Conservation (phyloP, 192 early-diverging fungal species). For the Mortierella hygrophila region DNA sequence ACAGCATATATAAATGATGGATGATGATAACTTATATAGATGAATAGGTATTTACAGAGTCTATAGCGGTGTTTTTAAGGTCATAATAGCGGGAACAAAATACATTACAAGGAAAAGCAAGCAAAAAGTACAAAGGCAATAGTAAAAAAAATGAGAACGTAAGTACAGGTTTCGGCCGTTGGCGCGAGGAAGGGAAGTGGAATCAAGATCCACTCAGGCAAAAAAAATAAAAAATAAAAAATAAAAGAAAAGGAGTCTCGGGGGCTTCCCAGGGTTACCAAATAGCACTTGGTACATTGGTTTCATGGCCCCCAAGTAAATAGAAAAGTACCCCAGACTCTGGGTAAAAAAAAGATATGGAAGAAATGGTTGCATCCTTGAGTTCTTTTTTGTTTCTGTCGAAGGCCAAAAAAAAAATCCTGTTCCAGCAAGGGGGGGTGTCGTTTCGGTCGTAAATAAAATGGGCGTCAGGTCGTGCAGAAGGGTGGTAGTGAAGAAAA, state of each 20-base stretch:
- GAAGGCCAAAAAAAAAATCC: conserved; percentile 4
- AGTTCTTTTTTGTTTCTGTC: neutral
- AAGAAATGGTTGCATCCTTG: neutral
- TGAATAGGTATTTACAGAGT: neutral
- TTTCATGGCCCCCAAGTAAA: too few relatives aligned
- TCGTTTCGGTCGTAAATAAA: conserved; percentile 4
- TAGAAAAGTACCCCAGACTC: neutral
- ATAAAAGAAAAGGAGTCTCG: neutral
- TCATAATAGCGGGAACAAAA: neutral
- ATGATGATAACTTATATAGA: neutral
- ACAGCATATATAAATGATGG: too few relatives aligned
- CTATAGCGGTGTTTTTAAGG: neutral
- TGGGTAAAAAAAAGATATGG: neutral
- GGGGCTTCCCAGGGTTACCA: too few relatives aligned
- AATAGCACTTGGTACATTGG: too few relatives aligned
- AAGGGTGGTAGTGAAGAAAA: neutral
- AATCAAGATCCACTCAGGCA: neutral
- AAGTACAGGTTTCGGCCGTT: conserved; percentile 4
- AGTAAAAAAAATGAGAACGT: neutral
- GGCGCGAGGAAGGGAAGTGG: conserved; percentile 1
- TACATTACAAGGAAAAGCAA: conserved; percentile 7
- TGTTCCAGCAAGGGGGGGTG: neutral
- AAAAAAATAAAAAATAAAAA: neutral
- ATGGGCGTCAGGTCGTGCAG: conserved; percentile 3
- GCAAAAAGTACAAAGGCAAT: neutral